phyloP scores from a whole-genome alignment of 2,329 filamentous ascomycete genomes.

The Raffaelea albimanens region DNA sequence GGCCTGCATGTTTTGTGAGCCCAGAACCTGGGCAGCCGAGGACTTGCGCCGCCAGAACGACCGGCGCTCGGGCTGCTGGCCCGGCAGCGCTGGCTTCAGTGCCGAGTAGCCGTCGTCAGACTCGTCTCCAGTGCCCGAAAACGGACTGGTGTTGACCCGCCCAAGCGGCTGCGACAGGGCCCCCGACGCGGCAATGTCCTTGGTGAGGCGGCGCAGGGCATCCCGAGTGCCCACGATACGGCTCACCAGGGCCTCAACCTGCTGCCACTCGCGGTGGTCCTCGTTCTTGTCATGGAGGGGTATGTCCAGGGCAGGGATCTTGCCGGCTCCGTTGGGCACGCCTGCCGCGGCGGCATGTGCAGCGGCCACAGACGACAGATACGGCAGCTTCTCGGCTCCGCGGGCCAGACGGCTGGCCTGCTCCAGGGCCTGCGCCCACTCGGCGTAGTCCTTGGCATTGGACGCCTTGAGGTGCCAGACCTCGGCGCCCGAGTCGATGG shows the following conservation, averaged over 20 bases:
- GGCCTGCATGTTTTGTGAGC: slow-evolving; percentile 30
- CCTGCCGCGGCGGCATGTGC: background rate
- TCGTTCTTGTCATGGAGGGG: slow-evolving; percentile 25
- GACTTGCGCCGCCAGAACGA: slow-evolving; percentile 91
- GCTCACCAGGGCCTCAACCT: slow-evolving; percentile 77
- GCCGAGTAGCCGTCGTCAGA: slow-evolving; percentile 50
- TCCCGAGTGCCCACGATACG: slow-evolving; percentile 82
- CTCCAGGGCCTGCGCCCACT: slow-evolving; percentile 81
- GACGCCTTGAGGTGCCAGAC: slow-evolving; percentile 88
- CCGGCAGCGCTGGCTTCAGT: slow-evolving; percentile 3
- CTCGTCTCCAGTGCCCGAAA: no score
- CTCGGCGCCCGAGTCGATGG: slow-evolving; percentile 92
- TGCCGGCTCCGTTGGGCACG: background rate
- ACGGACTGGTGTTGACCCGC: no score
- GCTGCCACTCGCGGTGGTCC: slow-evolving; percentile 78
- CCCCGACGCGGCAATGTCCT: slow-evolving; percentile 57
- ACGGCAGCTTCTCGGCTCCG: slow-evolving; percentile 31
- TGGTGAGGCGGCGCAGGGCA: slow-evolving; percentile 75
- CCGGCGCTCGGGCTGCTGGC: slow-evolving; percentile 45
- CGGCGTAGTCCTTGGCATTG: slow-evolving; percentile 74
- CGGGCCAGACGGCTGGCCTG: slow-evolving; percentile 62
- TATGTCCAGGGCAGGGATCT: slow-evolving; percentile 12
- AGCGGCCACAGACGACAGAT: background rate
- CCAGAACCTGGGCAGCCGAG: slow-evolving; percentile 37
- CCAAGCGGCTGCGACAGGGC: slow-evolving; percentile 42